Evolutionary conservation across 768 basidiomycete genomes (phyloP).

Genomic region (Amylocystis lapponica): DNA sequence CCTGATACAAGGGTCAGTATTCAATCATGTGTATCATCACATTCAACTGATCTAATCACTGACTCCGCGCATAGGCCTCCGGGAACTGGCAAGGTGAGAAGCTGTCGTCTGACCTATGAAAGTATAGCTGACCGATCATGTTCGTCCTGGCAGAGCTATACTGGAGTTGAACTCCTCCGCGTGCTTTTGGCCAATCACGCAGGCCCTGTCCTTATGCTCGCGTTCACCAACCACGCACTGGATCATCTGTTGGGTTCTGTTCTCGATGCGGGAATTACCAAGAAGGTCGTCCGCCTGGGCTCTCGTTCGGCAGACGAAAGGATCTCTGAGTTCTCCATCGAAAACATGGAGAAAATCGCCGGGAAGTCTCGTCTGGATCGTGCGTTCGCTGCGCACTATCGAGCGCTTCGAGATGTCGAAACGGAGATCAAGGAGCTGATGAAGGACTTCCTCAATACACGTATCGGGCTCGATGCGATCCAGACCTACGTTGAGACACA

Average conservation of each 20-base stretch:
- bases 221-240: conserved; percentile 77
- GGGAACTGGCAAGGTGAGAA: conserved; percentile 66
- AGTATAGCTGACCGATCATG: background rate
- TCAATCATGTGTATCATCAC: background rate
- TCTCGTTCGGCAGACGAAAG: conserved; percentile 56
- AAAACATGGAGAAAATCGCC: conserved; percentile 45
- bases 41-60: background rate
- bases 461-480: conserved; percentile 34
- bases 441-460: conserved; percentile 30
- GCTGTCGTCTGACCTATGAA: background rate
- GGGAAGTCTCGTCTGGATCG: conserved; percentile 37
- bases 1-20: conserved; percentile 64
- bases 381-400: conserved; percentile 27
- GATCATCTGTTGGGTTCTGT: conserved; percentile 67
- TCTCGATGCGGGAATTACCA: conserved; percentile 59
- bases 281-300: conserved; percentile 62
- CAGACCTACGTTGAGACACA: conserved; percentile 35
- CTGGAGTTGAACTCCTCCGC: conserved; percentile 63
- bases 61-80: conserved; percentile 47
- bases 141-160: conserved; percentile 43
- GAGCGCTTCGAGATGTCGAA: conserved; percentile 38
- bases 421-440: conserved; percentile 43
- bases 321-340: conserved; percentile 55
- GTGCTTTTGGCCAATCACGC: conserved; percentile 53
- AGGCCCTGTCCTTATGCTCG: conserved; percentile 33